Conservation (phyloP, 2,329 filamentous ascomycete species). For the Ophiostoma ulmi region DNA sequence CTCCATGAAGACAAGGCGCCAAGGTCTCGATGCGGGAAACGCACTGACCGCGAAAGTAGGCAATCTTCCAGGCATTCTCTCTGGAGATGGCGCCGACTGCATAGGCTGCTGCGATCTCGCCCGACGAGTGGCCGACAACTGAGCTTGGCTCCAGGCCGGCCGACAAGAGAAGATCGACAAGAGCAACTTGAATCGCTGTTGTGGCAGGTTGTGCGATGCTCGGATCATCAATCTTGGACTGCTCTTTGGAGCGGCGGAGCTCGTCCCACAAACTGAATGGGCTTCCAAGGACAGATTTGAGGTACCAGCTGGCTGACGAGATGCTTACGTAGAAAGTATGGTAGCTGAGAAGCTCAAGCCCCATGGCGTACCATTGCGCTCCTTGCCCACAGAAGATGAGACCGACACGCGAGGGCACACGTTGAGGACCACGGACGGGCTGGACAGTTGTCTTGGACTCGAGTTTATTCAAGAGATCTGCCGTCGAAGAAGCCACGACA, state of each 20-base stretch:
- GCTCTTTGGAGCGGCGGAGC: constrained; percentile 21
- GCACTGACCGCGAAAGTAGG: constrained; percentile 35
- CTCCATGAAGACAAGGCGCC: constrained; percentile 31
- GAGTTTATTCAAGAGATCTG: constrained; percentile 33
- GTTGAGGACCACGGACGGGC: constrained; percentile 20
- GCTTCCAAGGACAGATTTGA: constrained; percentile 27
- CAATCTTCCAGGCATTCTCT: constrained; percentile 33
- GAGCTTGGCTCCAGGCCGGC: constrained; percentile 31
- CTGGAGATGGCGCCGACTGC: constrained; percentile 31
- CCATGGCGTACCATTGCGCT: constrained; percentile 38
- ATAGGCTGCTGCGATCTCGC: constrained; percentile 39
- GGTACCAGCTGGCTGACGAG: constrained; percentile 31
- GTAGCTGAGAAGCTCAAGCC: constrained; percentile 34
- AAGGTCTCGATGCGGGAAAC: constrained; percentile 29
- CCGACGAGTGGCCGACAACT: constrained; percentile 36
- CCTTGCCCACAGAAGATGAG: constrained; percentile 38
- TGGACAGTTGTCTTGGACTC: constrained; percentile 19
- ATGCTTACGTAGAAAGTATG: constrained; percentile 32
- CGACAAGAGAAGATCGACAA: constrained; percentile 34
- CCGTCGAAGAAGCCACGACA: constrained; percentile 21
- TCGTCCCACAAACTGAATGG: constrained; percentile 31
- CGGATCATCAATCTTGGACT: constrained; percentile 30
- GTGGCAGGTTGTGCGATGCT: constrained; percentile 33
- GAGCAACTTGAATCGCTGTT: constrained; percentile 35
- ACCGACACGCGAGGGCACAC: constrained; percentile 24